Evolutionary conservation across 306 rosid genomes (phyloP).

Genomic region (Adenanthera pavonina): DNA sequence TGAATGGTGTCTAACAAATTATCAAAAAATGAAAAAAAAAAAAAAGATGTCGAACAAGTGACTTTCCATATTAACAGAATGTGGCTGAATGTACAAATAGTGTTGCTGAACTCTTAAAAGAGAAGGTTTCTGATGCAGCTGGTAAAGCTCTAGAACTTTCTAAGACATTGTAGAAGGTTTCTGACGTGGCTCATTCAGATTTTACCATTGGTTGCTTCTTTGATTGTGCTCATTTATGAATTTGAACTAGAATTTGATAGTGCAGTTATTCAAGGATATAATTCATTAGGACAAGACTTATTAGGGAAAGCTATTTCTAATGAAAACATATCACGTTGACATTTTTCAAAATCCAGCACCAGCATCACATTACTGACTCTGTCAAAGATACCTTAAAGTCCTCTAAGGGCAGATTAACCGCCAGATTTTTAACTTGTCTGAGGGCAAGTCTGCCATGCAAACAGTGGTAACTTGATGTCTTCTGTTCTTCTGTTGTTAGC

Average conservation of each 20-base stretch:
- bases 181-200: no score
- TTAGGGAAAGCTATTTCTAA: background rate
- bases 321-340: background rate
- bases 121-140: slow-evolving; percentile 70
- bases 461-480: slow-evolving; percentile 64
- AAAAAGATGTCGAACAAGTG: slow-evolving; percentile 37
- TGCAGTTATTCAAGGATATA: slow-evolving; percentile 9
- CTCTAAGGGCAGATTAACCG: no score
- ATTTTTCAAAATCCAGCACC: background rate
- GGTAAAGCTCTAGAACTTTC: slow-evolving; percentile 67
- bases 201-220: slow-evolving; percentile 24
- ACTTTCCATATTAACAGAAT: slow-evolving; percentile 59
- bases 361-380: background rate
- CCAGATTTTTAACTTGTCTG: slow-evolving; percentile 69
- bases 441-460: slow-evolving; percentile 57
- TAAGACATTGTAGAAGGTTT: slow-evolving; percentile 73
- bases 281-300: background rate
- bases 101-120: slow-evolving; percentile 68
- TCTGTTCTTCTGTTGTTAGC: slow-evolving; percentile 11
- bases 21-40: no score
- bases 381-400: no score
- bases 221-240: background rate
- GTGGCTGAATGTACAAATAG: slow-evolving; percentile 57
- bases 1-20: slow-evolving; percentile 1
- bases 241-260: background rate